Evolutionary conservation across 108 stramenopile species (phyloP).

Genomic region (Asterionellopsis glacialis): DNA sequence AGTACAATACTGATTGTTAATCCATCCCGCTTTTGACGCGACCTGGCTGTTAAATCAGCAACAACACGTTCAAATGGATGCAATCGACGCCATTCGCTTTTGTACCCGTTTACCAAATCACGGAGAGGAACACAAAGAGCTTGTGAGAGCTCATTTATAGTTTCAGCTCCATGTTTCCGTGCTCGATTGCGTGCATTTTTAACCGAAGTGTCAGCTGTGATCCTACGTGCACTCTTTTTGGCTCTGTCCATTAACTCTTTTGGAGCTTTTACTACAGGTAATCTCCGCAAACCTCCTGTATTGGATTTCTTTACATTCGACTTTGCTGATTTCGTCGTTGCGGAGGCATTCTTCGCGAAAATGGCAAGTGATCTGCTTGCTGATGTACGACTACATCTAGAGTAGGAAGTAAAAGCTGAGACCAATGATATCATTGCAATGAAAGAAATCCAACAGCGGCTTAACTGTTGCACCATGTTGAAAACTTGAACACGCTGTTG

Average conservation of each 20-base stretch:
- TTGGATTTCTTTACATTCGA: conserved; percentile 7
- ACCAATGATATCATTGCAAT: no score
- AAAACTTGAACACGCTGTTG: no score
- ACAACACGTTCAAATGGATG: conserved; percentile 95
- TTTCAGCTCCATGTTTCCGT: conserved; percentile 73
- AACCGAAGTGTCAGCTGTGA: conserved; percentile 43
- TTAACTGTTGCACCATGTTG: no score
- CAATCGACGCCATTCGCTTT: conserved; percentile 55
- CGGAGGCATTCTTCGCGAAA: no score
- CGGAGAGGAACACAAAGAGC: conserved; percentile 75
- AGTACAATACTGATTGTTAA: conserved; percentile 48
- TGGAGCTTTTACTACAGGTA: conserved; percentile 68
- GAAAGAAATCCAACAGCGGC: no score
- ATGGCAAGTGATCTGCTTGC: no score
- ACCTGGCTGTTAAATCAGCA: conserved; percentile 82
- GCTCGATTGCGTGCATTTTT: conserved; percentile 32
- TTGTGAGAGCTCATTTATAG: conserved; percentile 74
- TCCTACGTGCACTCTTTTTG: conserved; percentile 26
- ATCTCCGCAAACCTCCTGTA: conserved; percentile 70
- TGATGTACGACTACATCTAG: no score
- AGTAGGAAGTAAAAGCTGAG: no score
- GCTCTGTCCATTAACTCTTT: conserved; percentile 64
- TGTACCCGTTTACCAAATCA: conserved; percentile 76
- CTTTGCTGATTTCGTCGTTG: no score
- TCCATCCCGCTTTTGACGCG: conserved; percentile 72